Percentiles rank a stretch among this genome's conserved stretches.
phyloP scores from a whole-genome alignment of 108 stramenopile species.

The Phaeodactylum tricornutum region DNA sequence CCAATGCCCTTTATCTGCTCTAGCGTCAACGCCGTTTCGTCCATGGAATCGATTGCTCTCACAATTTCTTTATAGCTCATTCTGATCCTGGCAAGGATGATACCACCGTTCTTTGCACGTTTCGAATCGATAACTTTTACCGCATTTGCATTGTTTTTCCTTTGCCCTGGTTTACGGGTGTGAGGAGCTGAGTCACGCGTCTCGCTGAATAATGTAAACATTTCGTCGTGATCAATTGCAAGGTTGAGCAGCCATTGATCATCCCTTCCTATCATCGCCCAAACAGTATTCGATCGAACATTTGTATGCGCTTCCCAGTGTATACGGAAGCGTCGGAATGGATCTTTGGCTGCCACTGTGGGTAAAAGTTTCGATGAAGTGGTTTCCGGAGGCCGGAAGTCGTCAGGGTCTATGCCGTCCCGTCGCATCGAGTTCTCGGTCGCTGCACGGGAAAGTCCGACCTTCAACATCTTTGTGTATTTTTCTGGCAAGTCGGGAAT shows the following conservation, averaged over 20 bases:
- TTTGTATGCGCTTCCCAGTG: constrained; percentile 51
- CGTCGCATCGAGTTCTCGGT: constrained; percentile 20
- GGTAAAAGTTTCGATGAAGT: not conserved
- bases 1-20: constrained; percentile 19
- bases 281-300: constrained; percentile 49
- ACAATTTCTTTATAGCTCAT: constrained; percentile 9
- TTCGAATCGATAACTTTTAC: constrained; percentile 29
- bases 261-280: constrained; percentile 47
- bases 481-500: not conserved
- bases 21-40: constrained; percentile 10
- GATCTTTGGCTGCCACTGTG: constrained; percentile 15
- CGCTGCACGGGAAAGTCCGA: constrained; percentile 21
- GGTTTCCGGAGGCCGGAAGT: not conserved
- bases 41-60: constrained; percentile 12
- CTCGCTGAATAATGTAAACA: not conserved
- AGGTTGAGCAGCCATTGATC: constrained; percentile 37
- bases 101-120: constrained; percentile 36
- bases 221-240: not conserved
- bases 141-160: not conserved
- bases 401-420: constrained; percentile 21
- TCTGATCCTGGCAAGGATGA: constrained; percentile 29
- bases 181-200: not conserved
- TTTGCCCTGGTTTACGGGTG: not conserved
- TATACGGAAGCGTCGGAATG: constrained; percentile 42
- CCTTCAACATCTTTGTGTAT: constrained; percentile 28